Conservation (phyloP, 2,329 filamentous ascomycete species). For the Cladophialophora chaetospira region DNA sequence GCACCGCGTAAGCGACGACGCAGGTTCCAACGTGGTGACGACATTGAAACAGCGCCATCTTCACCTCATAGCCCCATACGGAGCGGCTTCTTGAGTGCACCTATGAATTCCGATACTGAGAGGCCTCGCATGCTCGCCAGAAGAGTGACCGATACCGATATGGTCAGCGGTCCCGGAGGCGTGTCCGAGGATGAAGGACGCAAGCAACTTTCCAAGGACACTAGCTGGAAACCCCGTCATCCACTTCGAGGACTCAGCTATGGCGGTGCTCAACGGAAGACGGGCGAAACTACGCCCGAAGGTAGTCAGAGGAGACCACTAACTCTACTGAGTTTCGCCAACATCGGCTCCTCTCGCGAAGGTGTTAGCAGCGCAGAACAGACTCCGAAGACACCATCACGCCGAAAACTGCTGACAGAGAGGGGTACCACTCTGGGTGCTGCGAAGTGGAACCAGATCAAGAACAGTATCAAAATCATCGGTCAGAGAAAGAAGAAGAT, state of each 20-base stretch:
- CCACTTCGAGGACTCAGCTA: constrained; percentile 58
- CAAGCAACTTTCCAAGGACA: constrained; percentile 58
- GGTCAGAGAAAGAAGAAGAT: constrained; percentile 80
- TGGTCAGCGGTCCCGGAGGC: constrained; percentile 62
- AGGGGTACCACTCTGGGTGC: constrained; percentile 70
- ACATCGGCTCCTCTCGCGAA: constrained; percentile 61
- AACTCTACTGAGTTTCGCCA: constrained; percentile 65
- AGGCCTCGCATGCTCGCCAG: constrained; percentile 58
- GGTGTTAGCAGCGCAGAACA: constrained; percentile 23
- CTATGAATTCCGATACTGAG: constrained; percentile 48
- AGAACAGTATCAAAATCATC: constrained; percentile 79
- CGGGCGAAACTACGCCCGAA: constrained; percentile 51
- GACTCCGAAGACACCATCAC: constrained; percentile 33
- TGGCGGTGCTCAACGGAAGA: constrained; percentile 54
- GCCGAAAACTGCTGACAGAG: constrained; percentile 53
- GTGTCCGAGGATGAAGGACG: constrained; percentile 76
- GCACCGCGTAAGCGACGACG: constrained; percentile 64
- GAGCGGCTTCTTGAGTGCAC: constrained; percentile 36
- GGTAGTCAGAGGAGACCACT: constrained; percentile 59
- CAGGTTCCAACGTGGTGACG: constrained; percentile 60
- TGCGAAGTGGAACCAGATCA: constrained; percentile 90
- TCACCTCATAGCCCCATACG: constrained; percentile 57
- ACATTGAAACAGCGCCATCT: constrained; percentile 64
- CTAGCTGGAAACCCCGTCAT: constrained; percentile 61
- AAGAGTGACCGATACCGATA: constrained; percentile 64